Evolutionary conservation across 108 stramenopile species (phyloP), one percentile per base, ranked within the genome.

Genomic region (Parmales sp.): DNA sequence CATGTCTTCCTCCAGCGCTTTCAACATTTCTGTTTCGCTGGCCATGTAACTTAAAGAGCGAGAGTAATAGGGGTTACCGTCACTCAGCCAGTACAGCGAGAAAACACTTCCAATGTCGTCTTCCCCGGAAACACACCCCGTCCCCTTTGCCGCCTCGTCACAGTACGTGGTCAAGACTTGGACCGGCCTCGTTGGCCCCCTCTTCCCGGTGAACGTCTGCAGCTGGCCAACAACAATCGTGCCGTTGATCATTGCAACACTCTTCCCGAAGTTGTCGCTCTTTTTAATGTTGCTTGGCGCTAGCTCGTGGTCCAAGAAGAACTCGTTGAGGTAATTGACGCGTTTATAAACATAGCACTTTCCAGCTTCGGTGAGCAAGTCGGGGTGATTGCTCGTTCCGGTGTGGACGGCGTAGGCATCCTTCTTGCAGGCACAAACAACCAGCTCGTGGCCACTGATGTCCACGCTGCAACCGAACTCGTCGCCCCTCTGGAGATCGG

Each of bases 321-420:
- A 86, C 8, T 68, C 8, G 39, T 37, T 64, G n/a, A 3, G 44
- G 31, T 45, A 38, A 45, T 69, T 34, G 13, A 29, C 65, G 20
- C 85, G 67, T 0, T 70, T 44, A 64, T 81, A 84, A 4, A 85
- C 60, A 63, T 72, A 80, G 64, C 84, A 84, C 34, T 82, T 77
- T 38, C 86, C 86, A 0, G 73, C 69, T 37, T 66, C 64, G 19
- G 46, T 46, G 0, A 25, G 51, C 28, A n/a, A 36, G 4, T 13
- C 50, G 13, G 28, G 26, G 20, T 13, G 13, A 11, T 34, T 13
- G 5, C 36, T 34, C 1, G 13, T 60, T 11, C 25, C 22, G 20
- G 66, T 45, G 48, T 78, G 73, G 48, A 78, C 66, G 25, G 45
- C 73, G 37, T 23, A 5, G 23, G 37, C 37, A 6, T 72, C 54